Base-by-base conservation (phyloP, 2,329 filamentous ascomycete species). In the Venturiaceae sp. region DNA sequence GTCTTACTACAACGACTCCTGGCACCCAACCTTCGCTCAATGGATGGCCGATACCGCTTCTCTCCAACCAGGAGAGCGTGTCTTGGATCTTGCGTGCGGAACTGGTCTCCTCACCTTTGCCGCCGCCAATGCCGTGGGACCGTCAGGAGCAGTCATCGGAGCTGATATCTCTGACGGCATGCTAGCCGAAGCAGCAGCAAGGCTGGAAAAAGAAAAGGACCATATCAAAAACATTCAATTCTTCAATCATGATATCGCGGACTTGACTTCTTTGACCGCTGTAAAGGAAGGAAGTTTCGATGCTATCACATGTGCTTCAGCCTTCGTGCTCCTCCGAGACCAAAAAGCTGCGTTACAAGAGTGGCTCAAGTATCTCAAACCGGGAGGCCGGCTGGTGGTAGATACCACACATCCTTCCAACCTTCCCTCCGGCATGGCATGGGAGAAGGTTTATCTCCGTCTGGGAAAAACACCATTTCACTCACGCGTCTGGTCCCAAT, bases 71-170 rank as follows among this genome's bases (percentile, higher is more conserved):
- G 74, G 73, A 28, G 69, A 75, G 55, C 59, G 69, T 23, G 63
- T 77, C n/a, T 69, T 77, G 13, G 75, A 78, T 57, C 66, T 78
- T 16, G 75, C 75, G 5, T 77, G 74, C 60, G 75, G 75, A 3
- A 77, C 75, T 5, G 76, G 75, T 5, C 68, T 77, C 0, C 65
- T 77, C 16, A 71, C 69, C 1, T 70, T 75, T 61, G 66, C 69
- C 7, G 71, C 70, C 34, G 67, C 71, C 9, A 64, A 72, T n/a
- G 66, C 63, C 5, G 72, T 76, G 5, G 74, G 73, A 0, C 60
- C 68, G 11, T 58, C 62, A 7, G 74, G 74, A 9, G 56, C 61
- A 7, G 72, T 77, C 1, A 57, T 72, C 9, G 75, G 74, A 16
- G 63, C 77, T 34, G 75, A 78, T 59, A 65, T 77, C 30, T 69